These are phyloP conservation scores for Penstemon barbatus DNA, from an alignment of 257 asterid species.

Conservation along the genomic window DNA sequence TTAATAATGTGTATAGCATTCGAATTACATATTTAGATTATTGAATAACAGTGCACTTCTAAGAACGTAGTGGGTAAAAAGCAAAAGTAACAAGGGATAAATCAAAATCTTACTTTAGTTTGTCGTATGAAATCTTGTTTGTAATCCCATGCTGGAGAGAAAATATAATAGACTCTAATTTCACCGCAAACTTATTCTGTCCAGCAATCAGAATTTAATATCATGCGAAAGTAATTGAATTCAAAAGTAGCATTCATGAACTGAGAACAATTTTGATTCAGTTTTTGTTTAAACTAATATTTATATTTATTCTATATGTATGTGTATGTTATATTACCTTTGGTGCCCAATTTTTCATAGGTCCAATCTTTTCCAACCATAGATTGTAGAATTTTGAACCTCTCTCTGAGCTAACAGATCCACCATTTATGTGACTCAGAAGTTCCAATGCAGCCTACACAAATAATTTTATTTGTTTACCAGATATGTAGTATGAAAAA, in stretches of 20 bases:
- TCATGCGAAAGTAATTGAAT: background rate
- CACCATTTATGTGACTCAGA: slow-evolving; percentile 49
- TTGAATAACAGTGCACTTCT: background rate
- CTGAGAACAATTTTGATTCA: background rate
- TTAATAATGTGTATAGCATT: no score
- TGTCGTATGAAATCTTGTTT: slow-evolving; percentile 46
- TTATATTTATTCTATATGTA: no score
- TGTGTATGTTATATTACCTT: slow-evolving; percentile 40
- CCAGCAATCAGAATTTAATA: slow-evolving; percentile 15
- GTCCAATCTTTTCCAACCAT: slow-evolving; percentile 69
- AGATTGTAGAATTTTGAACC: slow-evolving; percentile 53
- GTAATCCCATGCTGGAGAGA: slow-evolving; percentile 49
- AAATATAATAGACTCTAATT: slow-evolving; percentile 56
- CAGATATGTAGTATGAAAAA: background rate
- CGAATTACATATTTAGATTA: background rate
- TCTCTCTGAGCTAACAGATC: slow-evolving; percentile 33
- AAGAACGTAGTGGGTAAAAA: background rate
- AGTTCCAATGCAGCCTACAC: slow-evolving; percentile 75
- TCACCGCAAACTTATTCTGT: slow-evolving; percentile 70
- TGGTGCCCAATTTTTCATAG: slow-evolving; percentile 35
- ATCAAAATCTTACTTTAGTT: slow-evolving; percentile 45
- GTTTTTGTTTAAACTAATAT: background rate
- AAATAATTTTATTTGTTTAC: background rate
- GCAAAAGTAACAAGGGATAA: slow-evolving; percentile 13
- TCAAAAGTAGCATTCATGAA: background rate